Evolutionary conservation across 192 early-diverging fungal genomes (phyloP), one percentile per base, ranked within the genome.

Genomic region (Allomyces macrogynus): DNA sequence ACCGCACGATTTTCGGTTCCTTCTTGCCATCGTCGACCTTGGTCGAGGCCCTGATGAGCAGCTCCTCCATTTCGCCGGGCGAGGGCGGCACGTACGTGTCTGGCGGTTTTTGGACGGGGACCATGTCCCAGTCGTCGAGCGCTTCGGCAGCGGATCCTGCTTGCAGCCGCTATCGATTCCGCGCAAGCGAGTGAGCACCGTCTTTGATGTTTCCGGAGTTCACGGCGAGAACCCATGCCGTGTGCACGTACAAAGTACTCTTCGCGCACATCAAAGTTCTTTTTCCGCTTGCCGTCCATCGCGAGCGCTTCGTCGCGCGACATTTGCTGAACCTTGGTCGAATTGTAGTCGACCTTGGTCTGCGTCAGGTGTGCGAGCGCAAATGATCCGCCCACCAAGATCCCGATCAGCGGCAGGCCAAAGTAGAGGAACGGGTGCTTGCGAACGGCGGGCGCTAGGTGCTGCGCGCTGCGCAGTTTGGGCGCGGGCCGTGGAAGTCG

Each of bases 281-380:
- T 75, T 75, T 80, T 75, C 24, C 75, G 75, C 61, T 74, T 74
- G 23, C 63, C 68, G 8, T 75, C 72, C 63, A 79, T 66, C 23
- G 76, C 73, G 22, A 85, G 66, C 44, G 72, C 72, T 65, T 87
- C 78, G 60, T 86, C 81, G 49, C 80, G 78, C 23, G 75, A 68
- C 60, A 80, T 68, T 72, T 54, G 68, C 57, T 64, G 78, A 71
- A 8, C 78, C 70, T 42, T 77, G 77, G 64, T 70, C 69, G 69
- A 88, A 87, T 44, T 84, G 79, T 49, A 85, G 77, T 93, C 87
- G 66, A 86, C 89, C 68, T 84, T 81, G 42, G 86, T 87, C 65
- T 89, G 77, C 14, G 87, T 84, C 23, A 89, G 71, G 26, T 84
- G 78, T 25, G 83, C 74, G 42, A 93, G 75, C 8, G 80, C 82